Conservation (phyloP, 352 stramenopile species). For the Globisporangium iwayamae region DNA sequence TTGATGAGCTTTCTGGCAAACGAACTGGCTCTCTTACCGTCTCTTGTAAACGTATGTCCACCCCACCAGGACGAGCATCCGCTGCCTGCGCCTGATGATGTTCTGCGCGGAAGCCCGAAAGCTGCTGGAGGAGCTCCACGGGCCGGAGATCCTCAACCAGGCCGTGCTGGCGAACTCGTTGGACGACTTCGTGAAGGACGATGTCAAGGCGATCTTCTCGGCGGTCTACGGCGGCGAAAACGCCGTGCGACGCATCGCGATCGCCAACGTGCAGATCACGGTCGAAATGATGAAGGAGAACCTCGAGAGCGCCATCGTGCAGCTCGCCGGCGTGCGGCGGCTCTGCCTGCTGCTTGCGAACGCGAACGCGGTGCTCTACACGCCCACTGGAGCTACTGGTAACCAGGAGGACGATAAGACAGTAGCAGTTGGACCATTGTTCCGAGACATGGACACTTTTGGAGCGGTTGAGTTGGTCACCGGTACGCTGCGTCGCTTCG, state of each 20-base stretch:
- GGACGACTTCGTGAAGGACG: slow-evolving; percentile 69
- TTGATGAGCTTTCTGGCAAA: background rate
- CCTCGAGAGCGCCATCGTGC: slow-evolving; percentile 52
- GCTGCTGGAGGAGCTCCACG: slow-evolving; percentile 35
- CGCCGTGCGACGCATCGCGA: slow-evolving; percentile 57
- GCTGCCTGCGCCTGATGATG: slow-evolving; percentile 66
- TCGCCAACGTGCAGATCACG: slow-evolving; percentile 44
- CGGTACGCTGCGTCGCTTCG: slow-evolving; percentile 43
- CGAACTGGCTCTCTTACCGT: background rate
- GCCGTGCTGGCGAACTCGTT: slow-evolving; percentile 56
- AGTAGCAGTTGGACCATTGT: slow-evolving; percentile 23
- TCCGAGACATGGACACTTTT: slow-evolving; percentile 43
- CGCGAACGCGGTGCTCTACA: slow-evolving; percentile 28
- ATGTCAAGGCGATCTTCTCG: slow-evolving; percentile 74
- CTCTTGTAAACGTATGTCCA: too few relatives aligned
- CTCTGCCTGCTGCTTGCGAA: slow-evolving; percentile 46
- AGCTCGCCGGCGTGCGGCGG: slow-evolving; percentile 45
- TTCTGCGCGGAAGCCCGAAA: slow-evolving; percentile 42
- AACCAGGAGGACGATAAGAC: background rate
- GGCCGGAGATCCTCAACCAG: slow-evolving; percentile 46
- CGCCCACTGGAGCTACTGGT: slow-evolving; percentile 3
- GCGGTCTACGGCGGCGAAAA: slow-evolving; percentile 66
- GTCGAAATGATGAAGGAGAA: slow-evolving; percentile 70
- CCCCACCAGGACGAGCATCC: slow-evolving; percentile 31
- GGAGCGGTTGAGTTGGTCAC: slow-evolving; percentile 32